These are phyloP conservation scores for Hypoxylon sp. DNA, from an alignment of 2,329 filamentous ascomycete species.

Conservation along the genomic window DNA sequence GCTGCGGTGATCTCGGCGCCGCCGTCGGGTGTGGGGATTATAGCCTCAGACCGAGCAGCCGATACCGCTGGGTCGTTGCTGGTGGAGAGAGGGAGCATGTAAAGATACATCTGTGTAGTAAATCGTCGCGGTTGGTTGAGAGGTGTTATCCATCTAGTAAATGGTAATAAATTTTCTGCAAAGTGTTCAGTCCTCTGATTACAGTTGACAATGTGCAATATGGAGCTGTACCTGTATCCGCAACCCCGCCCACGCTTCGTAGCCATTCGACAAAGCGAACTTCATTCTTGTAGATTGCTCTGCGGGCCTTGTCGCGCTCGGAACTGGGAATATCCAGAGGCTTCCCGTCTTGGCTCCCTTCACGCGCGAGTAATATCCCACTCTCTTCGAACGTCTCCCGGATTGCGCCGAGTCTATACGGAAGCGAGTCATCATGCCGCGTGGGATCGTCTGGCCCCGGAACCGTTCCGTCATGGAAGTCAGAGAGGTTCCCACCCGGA, in stretches of 20 bases:
- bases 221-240: slow-evolving; percentile 70
- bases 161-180: slow-evolving; percentile 77
- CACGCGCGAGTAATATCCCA: slow-evolving; percentile 81
- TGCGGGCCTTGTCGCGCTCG: slow-evolving; percentile 74
- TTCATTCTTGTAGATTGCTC: slow-evolving; percentile 74
- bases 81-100: slow-evolving; percentile 76
- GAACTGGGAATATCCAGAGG: slow-evolving; percentile 71
- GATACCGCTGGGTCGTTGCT: slow-evolving; percentile 48
- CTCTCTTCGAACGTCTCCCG: slow-evolving; percentile 96
- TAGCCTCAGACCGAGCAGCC: slow-evolving; percentile 62
- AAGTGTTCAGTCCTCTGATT: not conserved
- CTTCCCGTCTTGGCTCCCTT: slow-evolving; percentile 56
- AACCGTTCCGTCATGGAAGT: slow-evolving; percentile 77
- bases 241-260: slow-evolving; percentile 64
- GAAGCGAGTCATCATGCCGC: slow-evolving; percentile 76
- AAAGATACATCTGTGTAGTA: slow-evolving; percentile 97
- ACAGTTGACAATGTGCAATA: not conserved
- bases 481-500: slow-evolving; percentile 86
- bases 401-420: slow-evolving; percentile 86
- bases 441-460: slow-evolving; percentile 60
- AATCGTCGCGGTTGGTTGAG: slow-evolving; percentile 79
- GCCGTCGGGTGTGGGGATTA: slow-evolving; percentile 79
- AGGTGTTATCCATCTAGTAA: slow-evolving; percentile 94
- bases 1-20: slow-evolving; percentile 77
- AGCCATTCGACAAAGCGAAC: slow-evolving; percentile 77